Base-by-base conservation (phyloP, 768 basidiomycete species). In the Termitomyces bulborhizus region DNA sequence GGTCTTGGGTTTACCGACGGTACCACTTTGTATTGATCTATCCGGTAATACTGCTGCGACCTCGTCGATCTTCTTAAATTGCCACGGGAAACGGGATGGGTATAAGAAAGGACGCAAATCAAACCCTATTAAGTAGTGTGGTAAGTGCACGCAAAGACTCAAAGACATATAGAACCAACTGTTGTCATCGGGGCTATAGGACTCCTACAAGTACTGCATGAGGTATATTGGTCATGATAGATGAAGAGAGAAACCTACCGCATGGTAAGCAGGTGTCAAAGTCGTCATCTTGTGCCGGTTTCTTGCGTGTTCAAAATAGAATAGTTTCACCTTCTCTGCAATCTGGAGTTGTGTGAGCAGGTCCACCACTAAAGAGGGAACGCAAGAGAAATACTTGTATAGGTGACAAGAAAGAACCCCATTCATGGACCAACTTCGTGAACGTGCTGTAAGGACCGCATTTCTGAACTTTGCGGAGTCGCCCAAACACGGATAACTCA, bases 221-320 rank as follows among this genome's bases (percentile, higher is more conserved):
- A 43, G 45, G 21, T 44, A 12, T 44, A 21, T 7, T 50, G 36
- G 39, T 40, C 5, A 32, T 42, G 8, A 27, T 37, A 8, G 39
- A 43, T 40, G 18, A 40, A 15, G n/a, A 42, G 45, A 31, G 46
- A 49, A 6, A 76, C 90, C 65, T 59, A 88, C 96, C 46, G 94
- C 94, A 67, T 97, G 94, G 64, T 97, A 97, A 1, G 92, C 80
- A 1, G 94, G 94, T 2, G 94, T 97, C 58, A 97, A 66, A 0
- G 93, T 96, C 26, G 94, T 96, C 94, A 99, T 98, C 82, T 99
- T 99, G 74, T 98, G 97, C 45, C 95, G 75, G 68, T 99, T 99
- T 51, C 95, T 78, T 0, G 97, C 97, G 62, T 99, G 85, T 68
- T 97, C 93, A 62, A 94, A 96, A 76, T 92, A 98, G 76, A 99